Percentiles rank a stretch among this genome's conserved stretches.
Evolutionary conservation across 768 basidiomycete species (phyloP).

Genomic region (Collybiopsis luxurians): DNA sequence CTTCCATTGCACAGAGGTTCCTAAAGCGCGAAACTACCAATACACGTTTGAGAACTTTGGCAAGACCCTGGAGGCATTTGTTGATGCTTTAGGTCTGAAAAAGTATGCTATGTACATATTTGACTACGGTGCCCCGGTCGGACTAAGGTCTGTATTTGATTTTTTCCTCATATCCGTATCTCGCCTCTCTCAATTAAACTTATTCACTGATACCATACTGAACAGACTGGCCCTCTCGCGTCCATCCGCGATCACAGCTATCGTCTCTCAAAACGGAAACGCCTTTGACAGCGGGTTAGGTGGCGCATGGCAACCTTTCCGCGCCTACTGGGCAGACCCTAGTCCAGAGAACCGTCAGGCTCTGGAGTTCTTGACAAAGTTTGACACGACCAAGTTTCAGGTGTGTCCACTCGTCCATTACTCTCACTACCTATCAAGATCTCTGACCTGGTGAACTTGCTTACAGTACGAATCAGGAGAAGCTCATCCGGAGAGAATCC

Average conservation of each 20-base stretch:
- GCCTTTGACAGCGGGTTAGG: conserved; percentile 44
- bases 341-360: conserved; percentile 23
- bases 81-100: conserved; percentile 34
- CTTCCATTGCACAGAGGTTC: conserved; percentile 20
- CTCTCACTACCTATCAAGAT: too few species aligned
- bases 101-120: conserved; percentile 46
- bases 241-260: conserved; percentile 38
- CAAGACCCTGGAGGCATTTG: conserved; percentile 37
- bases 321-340: conserved; percentile 29
- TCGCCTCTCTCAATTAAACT: too few species aligned
- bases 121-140: conserved; percentile 44
- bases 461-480: conserved; percentile 36
- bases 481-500: conserved; percentile 30
- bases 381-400: conserved; percentile 32
- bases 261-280: conserved; percentile 50
- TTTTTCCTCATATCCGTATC: neutral
- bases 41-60: conserved; percentile 41
- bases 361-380: conserved; percentile 19
- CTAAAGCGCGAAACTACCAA: conserved; percentile 30
- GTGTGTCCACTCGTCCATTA: too few species aligned
- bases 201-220: too few species aligned
- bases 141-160: conserved; percentile 25
- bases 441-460: neutral
- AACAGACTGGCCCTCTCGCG: conserved; percentile 36
- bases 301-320: conserved; percentile 33